Evolutionary conservation across 2,329 filamentous ascomycete species (phyloP), one percentile per base, ranked within the genome.

Genomic region (Sporothrix brasiliensis): DNA sequence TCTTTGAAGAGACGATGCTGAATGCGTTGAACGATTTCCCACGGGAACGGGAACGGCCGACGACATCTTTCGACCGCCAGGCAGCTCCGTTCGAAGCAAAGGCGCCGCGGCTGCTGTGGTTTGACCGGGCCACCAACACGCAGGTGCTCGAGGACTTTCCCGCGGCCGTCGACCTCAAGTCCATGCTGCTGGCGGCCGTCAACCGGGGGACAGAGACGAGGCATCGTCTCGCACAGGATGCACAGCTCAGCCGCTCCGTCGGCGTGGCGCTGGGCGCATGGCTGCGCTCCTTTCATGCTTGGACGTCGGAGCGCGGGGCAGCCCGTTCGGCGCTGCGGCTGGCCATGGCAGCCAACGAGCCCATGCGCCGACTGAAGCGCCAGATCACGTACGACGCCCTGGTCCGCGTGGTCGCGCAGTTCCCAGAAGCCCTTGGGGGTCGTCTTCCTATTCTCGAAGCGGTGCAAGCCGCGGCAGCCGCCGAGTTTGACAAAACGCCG

Each of bases 71-170:
- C 34, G 7, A 39, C 14, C 0, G 14, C 27, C 14, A 13, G 21
- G 16, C 3, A 9, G 3, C 30, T 21, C 14, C 9, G 30, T 60
- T 60, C 16, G 13, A 16, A 27, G 41, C n/a, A 63, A 63, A 63
- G 7, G 41, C 60, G 1, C 60, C 60, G 1, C 21, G 21, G 4
- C 49, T 82, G 4, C 76, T 79, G 47, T 69, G 78, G 53, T 81
- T 79, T 67, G 74, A 78, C 47, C 73, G 53, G 2, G 65, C 76
- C 11, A 78, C 75, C 3, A 76, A 79, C 53, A 81, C 77, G 0
- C 80, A 80, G 39, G 69, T 83, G 0, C 71, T 80, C 1, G 76
- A 82, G 69, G 79, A 82, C 71, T 76, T 81, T 10, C 76, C 75
- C 0, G 72, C 75, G 21, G 75, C 78, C 0, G 61, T 76, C 5